phyloP scores from a whole-genome alignment of 2,329 filamentous ascomycete species.

The Neonectria sp. region DNA sequence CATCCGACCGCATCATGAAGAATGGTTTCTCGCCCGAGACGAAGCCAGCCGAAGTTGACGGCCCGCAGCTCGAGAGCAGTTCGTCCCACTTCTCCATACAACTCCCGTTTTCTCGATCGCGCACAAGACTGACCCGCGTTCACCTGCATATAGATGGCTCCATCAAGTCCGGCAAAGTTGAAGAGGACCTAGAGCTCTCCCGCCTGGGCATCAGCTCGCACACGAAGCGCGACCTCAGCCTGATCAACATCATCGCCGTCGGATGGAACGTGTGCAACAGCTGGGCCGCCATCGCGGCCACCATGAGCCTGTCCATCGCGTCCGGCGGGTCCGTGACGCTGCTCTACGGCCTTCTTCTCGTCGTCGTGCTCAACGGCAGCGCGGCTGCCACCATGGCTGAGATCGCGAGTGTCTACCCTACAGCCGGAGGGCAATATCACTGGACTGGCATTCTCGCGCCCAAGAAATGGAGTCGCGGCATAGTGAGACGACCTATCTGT shows the following conservation, averaged over 20 bases:
- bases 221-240: conserved; percentile 29
- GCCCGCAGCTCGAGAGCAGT: conserved; percentile 26
- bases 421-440: conserved; percentile 53
- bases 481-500: conserved; percentile 24
- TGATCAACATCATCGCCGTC: conserved; percentile 29
- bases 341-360: conserved; percentile 24
- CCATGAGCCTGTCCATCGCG: conserved; percentile 40
- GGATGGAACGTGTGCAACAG: conserved; percentile 36
- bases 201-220: conserved; percentile 26
- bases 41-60: conserved; percentile 15
- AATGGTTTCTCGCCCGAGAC: conserved; percentile 15
- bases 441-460: conserved; percentile 52
- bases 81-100: conserved; percentile 4
- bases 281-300: conserved; percentile 31
- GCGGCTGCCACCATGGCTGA: conserved; percentile 31
- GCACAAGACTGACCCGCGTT: neutral
- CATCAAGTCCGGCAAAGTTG: conserved; percentile 20
- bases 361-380: conserved; percentile 29
- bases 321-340: conserved; percentile 29
- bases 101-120: neutral
- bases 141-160: conserved; percentile 20
- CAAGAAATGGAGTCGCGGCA: conserved; percentile 34
- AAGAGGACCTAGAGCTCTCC: conserved; percentile 22
- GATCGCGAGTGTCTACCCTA: conserved; percentile 31
- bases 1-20: conserved; percentile 15